phyloP scores from a whole-genome alignment of 2,329 filamentous ascomycete species.

The Trichocomaceae sp. region DNA sequence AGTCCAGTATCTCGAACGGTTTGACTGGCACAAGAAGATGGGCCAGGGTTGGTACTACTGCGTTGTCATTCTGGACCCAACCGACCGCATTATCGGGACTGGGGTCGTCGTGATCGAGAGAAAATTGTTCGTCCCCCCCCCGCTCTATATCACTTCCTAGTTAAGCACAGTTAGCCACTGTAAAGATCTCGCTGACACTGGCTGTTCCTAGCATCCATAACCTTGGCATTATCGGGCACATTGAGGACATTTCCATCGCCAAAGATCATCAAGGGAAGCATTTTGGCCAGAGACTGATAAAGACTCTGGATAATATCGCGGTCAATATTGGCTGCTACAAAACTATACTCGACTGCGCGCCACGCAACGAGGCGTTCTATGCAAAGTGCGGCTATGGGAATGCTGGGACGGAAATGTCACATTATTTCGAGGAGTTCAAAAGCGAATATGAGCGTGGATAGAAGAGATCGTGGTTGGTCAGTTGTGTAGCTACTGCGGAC shows the following conservation, averaged over 20 bases:
- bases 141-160: too few relatives aligned
- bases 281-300: constrained; percentile 11
- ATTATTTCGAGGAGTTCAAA: constrained; percentile 11
- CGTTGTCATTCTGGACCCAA: constrained; percentile 9
- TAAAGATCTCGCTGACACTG: not conserved
- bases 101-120: constrained; percentile 9
- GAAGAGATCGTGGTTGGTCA: not conserved
- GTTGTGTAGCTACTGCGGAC: not conserved
- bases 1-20: constrained; percentile 5
- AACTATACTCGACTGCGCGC: constrained; percentile 11
- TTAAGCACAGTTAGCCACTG: not conserved
- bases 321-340: constrained; percentile 11
- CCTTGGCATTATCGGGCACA: constrained; percentile 9
- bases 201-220: constrained; percentile 8
- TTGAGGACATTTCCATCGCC: constrained; percentile 12
- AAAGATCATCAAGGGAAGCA: constrained; percentile 12
- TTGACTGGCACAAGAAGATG: constrained; percentile 9
- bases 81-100: constrained; percentile 9
- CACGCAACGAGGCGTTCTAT: constrained; percentile 8
- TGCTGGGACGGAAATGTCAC: constrained; percentile 8
- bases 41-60: constrained; percentile 13
- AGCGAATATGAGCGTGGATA: constrained; percentile 5
- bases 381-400: constrained; percentile 9
- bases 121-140: constrained; percentile 8
- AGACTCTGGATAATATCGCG: constrained; percentile 9